A percentile compares a stretch with the other conserved stretches of the same genome.
These are phyloP conservation scores for Neurospora crassa DNA, from an alignment of 2,329 filamentous ascomycete genomes.

Conservation along the genomic window DNA sequence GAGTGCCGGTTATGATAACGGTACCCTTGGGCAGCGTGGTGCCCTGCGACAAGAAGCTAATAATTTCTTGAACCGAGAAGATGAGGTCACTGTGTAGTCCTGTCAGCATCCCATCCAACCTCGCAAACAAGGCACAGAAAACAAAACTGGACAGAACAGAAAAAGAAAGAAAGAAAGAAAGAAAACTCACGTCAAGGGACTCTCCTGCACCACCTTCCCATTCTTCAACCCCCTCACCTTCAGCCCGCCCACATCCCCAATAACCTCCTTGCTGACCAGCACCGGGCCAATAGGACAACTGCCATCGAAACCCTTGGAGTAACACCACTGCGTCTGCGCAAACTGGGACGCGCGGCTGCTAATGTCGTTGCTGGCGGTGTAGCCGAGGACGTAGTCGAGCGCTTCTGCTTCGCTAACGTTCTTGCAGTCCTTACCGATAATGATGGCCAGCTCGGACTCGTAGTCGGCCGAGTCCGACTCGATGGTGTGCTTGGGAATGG, in stretches of 20 bases:
- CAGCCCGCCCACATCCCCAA: constrained; percentile 30
- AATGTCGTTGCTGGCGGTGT: constrained; percentile 48
- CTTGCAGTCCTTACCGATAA: constrained; percentile 41
- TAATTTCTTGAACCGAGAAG: constrained; percentile 36
- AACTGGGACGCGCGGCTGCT: constrained; percentile 48
- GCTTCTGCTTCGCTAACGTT: constrained; percentile 48
- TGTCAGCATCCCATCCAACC: constrained; percentile 1
- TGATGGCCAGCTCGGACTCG: constrained; percentile 48
- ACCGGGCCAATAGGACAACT: constrained; percentile 44
- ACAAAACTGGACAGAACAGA: constrained; percentile 11
- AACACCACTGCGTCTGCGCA: constrained; percentile 45
- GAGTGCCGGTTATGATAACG: constrained; percentile 34
- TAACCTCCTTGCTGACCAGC: constrained; percentile 33
- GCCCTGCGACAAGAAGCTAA: constrained; percentile 33
- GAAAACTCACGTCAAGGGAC: constrained; percentile 18
- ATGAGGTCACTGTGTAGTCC: constrained; percentile 37
- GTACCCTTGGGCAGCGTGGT: constrained; percentile 32
- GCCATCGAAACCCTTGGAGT: constrained; percentile 50
- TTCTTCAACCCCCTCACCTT: constrained; percentile 37
- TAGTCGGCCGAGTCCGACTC: constrained; percentile 46
- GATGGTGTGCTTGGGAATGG: constrained; percentile 44
- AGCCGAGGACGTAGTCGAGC: constrained; percentile 51
- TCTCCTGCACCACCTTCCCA: constrained; percentile 39
- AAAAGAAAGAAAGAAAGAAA: not conserved
- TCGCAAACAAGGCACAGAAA: not conserved